Evolutionary conservation across 1,139 yeast genomes (phyloP).

Genomic region (Pneumocystis canis): DNA sequence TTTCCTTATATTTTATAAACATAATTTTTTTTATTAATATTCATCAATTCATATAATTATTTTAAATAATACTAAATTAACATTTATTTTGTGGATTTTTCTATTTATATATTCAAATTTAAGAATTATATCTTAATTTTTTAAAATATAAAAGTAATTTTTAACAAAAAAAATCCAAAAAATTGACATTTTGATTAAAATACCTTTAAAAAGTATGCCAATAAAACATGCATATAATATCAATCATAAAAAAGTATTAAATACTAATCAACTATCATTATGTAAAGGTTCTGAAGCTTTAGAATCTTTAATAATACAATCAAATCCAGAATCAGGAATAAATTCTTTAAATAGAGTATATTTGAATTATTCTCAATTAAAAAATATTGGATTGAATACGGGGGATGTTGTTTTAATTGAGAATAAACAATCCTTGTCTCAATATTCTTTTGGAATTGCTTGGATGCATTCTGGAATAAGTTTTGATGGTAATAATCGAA

Average conservation of each 20-base stretch:
- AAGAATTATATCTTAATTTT: background rate
- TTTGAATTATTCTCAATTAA: background rate
- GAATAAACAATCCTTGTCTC: background rate
- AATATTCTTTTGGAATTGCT: background rate
- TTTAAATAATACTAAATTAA: background rate
- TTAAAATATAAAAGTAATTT: background rate
- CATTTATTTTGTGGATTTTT: background rate
- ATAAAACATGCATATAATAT: background rate
- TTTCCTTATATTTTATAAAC: slow-evolving; percentile 40
- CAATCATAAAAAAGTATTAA: background rate
- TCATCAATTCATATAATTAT: background rate
- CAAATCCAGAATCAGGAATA: background rate
- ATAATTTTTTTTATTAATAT: background rate
- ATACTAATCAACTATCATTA: background rate
- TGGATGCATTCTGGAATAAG: background rate
- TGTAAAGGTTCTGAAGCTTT: background rate
- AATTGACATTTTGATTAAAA: background rate
- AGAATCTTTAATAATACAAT: background rate
- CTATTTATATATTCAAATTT: background rate
- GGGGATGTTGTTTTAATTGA: background rate
- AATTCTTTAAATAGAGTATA: background rate
- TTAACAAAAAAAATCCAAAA: background rate
- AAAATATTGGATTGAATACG: background rate
- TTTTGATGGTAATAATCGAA: background rate
- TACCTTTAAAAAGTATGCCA: background rate